phyloP scores from a whole-genome alignment of 345 rosid species.

The Trapa bicornis region DNA sequence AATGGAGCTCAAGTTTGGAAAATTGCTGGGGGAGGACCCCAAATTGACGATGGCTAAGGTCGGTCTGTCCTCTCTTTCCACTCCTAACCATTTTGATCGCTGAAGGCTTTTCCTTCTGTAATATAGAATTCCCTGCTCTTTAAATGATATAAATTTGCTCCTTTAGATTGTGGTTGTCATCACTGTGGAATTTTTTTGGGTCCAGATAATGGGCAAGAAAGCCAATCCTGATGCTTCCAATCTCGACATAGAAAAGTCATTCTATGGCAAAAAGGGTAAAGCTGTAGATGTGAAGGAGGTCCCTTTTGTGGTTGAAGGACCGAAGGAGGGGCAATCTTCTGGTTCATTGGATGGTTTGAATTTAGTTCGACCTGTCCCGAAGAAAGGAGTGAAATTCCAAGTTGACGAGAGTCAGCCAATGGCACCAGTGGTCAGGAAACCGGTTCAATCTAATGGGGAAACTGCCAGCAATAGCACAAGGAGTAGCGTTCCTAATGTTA shows the following conservation, averaged over 20 bases:
- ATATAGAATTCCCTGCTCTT: no score
- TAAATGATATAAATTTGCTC: not conserved
- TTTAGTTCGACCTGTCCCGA: conserved; percentile 66
- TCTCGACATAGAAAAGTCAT: conserved; percentile 66
- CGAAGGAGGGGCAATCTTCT: conserved; percentile 24
- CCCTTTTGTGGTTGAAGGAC: conserved; percentile 66
- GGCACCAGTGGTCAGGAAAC: conserved; percentile 26
- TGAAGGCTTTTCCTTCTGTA: not conserved
- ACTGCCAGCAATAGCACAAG: conserved; percentile 21
- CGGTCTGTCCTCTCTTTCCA: conserved; percentile 24
- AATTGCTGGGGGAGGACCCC: conserved; percentile 82
- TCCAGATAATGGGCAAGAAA: conserved; percentile 69
- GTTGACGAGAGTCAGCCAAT: conserved; percentile 21
- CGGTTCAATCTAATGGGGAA: conserved; percentile 24
- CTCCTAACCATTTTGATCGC: not conserved
- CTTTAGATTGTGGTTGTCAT: not conserved
- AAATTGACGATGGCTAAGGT: conserved; percentile 91
- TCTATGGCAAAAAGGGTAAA: conserved; percentile 68
- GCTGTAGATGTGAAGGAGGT: conserved; percentile 39
- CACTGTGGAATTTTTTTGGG: not conserved
- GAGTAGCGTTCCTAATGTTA: conserved; percentile 62
- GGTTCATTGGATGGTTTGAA: conserved; percentile 37
- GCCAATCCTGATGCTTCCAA: conserved; percentile 64
- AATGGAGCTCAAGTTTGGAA: conserved; percentile 92
- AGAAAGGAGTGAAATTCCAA: conserved; percentile 50